Conservation (phyloP, 2,329 filamentous ascomycete species). For the Monosporascus sp. region DNA sequence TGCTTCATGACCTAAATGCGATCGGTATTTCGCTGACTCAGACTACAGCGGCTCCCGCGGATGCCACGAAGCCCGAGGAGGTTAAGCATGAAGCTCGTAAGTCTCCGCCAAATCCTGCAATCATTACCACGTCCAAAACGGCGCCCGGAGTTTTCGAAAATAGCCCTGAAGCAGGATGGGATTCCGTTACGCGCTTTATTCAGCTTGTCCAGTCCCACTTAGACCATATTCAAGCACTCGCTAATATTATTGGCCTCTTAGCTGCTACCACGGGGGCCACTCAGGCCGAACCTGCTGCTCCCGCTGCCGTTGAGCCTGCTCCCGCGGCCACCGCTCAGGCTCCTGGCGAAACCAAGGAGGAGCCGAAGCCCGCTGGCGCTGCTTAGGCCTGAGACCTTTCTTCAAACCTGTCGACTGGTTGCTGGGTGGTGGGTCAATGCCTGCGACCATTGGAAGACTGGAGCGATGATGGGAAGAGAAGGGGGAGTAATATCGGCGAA, state of each 20-base stretch:
- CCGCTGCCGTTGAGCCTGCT: constrained; percentile 14
- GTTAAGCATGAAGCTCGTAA: not conserved
- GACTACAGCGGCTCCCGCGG: not conserved
- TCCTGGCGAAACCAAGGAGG: constrained; percentile 17
- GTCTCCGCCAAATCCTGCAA: not conserved
- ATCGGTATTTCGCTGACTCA: not conserved
- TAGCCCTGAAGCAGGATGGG: no score
- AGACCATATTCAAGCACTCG: not conserved
- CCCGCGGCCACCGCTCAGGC: constrained; percentile 11
- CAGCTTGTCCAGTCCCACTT: no score
- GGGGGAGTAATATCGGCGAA: not conserved
- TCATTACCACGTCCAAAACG: not conserved
- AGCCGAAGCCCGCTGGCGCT: constrained; percentile 19
- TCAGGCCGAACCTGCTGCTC: constrained; percentile 11
- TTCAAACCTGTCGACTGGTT: constrained; percentile 5
- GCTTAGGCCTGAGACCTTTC: constrained; percentile 14
- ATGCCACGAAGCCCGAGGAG: not conserved
- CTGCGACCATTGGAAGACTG: not conserved
- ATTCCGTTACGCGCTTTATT: not conserved
- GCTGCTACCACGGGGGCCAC: constrained; percentile 11
- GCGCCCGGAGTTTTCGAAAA: no score
- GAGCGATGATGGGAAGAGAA: not conserved
- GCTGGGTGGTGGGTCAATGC: not conserved
- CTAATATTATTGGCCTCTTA: constrained; percentile 5
- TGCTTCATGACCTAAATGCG: not conserved